phyloP scores from a whole-genome alignment of 2,329 filamentous ascomycete genomes.

The Ambrosiella beaveri region DNA sequence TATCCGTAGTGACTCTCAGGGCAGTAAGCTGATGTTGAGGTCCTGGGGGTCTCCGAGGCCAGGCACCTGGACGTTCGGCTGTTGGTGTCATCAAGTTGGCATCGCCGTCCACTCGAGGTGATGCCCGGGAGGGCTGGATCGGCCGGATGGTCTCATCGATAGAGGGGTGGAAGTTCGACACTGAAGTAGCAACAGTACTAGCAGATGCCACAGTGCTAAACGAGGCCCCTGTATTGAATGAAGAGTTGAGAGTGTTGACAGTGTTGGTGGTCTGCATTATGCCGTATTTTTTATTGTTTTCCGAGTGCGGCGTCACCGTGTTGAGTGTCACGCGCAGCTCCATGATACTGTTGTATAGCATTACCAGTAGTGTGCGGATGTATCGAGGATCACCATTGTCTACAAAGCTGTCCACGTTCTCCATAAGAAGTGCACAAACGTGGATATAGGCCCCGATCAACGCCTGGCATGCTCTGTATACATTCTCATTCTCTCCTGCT shows the following conservation, averaged over 20 bases:
- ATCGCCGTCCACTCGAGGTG: conserved; percentile 23
- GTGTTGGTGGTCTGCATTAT: conserved; percentile 4
- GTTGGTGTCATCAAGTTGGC: conserved; percentile 28
- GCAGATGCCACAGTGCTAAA: conserved; percentile 1
- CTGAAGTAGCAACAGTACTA: conserved; percentile 6
- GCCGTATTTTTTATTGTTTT: neutral
- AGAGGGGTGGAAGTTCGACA: conserved; percentile 3
- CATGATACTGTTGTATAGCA: conserved; percentile 51
- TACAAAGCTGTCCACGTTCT: conserved; percentile 46
- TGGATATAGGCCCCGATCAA: conserved; percentile 48
- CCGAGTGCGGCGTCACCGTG: conserved; percentile 16
- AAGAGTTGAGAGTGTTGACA: neutral
- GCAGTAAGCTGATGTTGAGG: conserved; percentile 33
- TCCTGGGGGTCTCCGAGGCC: conserved; percentile 18
- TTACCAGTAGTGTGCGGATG: conserved; percentile 45
- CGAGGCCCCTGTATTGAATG: conserved; percentile 1
- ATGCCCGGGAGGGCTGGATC: conserved; percentile 4
- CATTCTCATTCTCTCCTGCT: conserved; percentile 42
- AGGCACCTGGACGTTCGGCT: conserved; percentile 29
- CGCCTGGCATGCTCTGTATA: conserved; percentile 45
- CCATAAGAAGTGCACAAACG: conserved; percentile 41
- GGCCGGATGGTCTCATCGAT: conserved; percentile 33
- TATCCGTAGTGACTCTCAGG: conserved; percentile 39
- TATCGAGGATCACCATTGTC: conserved; percentile 50
- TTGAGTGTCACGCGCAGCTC: conserved; percentile 41